Conservation (phyloP, 768 basidiomycete species). For the Phylloporus sp. region DNA sequence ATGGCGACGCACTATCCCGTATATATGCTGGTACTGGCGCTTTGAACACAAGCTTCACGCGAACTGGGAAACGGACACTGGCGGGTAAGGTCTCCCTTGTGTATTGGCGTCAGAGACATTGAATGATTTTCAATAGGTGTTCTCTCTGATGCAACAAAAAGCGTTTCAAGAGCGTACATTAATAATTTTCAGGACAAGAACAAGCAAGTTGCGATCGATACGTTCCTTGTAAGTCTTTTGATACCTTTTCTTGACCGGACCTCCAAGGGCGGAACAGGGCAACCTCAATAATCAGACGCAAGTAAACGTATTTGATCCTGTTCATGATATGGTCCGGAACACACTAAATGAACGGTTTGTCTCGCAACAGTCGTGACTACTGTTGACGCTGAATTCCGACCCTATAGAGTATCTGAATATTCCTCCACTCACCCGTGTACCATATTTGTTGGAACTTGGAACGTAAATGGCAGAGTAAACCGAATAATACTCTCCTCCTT, state of each 20-base stretch:
- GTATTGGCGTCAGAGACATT: neutral
- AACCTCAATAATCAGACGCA: slow-evolving; percentile 85
- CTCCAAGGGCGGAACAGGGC: slow-evolving; percentile 53
- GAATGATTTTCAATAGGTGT: slow-evolving; percentile 52
- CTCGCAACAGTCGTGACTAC: neutral
- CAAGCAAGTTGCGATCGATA: slow-evolving; percentile 93
- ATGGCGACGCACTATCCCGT: slow-evolving; percentile 86
- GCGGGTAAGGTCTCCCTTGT: slow-evolving; percentile 51
- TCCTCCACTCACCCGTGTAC: slow-evolving; percentile 68
- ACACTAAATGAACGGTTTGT: slow-evolving; percentile 66
- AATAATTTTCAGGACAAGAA: slow-evolving; percentile 96
- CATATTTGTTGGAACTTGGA: slow-evolving; percentile 92
- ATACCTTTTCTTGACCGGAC: neutral
- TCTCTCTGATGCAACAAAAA: slow-evolving; percentile 94
- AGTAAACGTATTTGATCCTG: slow-evolving; percentile 90
- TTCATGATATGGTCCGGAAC: slow-evolving; percentile 81
- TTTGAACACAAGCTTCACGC: slow-evolving; percentile 92
- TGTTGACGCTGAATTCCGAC: neutral
- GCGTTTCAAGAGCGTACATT: slow-evolving; percentile 92
- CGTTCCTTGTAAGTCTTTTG: slow-evolving; percentile 72
- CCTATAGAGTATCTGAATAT: slow-evolving; percentile 70
- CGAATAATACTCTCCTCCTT: neutral
- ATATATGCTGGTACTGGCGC: slow-evolving; percentile 95
- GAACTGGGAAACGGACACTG: slow-evolving; percentile 90
- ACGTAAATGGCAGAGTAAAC: slow-evolving; percentile 84